phyloP scores from a whole-genome alignment of 495 filamentous ascomycete genomes.

The Rhypophila decipiens region DNA sequence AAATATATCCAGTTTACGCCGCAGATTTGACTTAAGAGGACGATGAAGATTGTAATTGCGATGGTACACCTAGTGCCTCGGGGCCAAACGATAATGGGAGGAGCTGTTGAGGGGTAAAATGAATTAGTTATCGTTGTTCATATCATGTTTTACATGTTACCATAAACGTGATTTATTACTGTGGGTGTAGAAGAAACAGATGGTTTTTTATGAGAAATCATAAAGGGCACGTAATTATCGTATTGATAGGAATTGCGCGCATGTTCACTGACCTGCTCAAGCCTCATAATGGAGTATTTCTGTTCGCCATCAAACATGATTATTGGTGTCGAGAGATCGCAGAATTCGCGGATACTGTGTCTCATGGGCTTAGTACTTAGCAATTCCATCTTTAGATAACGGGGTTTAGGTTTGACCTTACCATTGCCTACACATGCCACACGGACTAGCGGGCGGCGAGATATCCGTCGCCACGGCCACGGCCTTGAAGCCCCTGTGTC shows the following conservation, averaged over 20 bases:
- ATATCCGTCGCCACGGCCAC: constrained; percentile 84
- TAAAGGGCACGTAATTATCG: not conserved
- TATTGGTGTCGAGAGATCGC: constrained; percentile 59
- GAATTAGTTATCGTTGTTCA: too few relatives aligned
- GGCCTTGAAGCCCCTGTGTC: constrained; percentile 67
- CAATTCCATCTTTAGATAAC: too few relatives aligned
- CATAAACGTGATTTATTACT: not conserved
- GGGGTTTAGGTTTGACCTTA: constrained; percentile 25
- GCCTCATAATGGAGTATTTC: constrained; percentile 59
- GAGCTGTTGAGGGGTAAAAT: too few relatives aligned
- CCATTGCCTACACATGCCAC: constrained; percentile 64
- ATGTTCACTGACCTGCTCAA: constrained; percentile 58
- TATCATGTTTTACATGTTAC: not conserved
- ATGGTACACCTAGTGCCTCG: constrained; percentile 34
- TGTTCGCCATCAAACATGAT: constrained; percentile 84
- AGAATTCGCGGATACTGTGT: constrained; percentile 75
- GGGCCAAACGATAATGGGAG: constrained; percentile 71
- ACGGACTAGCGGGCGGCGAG: constrained; percentile 61
- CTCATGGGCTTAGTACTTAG: too few relatives aligned
- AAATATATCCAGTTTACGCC: too few relatives aligned
- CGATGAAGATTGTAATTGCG: too few relatives aligned
- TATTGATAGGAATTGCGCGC: constrained; percentile 14
- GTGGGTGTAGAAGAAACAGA: too few relatives aligned
- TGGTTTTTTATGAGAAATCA: too few relatives aligned
- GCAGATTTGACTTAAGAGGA: too few relatives aligned